Evolutionary conservation across 2,329 filamentous ascomycete genomes (phyloP).

Genomic region (Aspergillus bombycis): DNA sequence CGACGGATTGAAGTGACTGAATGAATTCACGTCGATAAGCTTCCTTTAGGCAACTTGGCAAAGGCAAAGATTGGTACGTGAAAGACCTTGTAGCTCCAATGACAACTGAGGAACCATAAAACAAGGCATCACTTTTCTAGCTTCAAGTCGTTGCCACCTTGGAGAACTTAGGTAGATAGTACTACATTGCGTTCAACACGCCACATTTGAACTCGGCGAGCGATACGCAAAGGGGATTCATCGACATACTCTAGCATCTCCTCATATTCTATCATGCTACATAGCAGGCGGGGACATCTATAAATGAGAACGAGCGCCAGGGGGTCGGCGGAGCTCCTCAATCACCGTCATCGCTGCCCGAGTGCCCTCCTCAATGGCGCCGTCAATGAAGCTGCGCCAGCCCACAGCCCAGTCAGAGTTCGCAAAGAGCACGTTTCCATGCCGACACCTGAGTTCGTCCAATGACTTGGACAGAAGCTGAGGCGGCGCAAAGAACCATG

Average conservation of each 20-base stretch:
- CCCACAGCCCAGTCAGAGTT: slow-evolving; percentile 55
- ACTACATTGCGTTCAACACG: neutral
- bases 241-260: neutral
- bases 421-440: slow-evolving; percentile 52
- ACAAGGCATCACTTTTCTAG: neutral
- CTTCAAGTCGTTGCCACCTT: neutral
- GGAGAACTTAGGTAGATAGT: too few relatives aligned
- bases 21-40: neutral
- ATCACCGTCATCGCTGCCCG: slow-evolving; percentile 37
- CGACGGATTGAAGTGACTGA: neutral
- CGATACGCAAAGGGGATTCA: neutral
- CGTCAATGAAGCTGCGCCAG: slow-evolving; percentile 56
- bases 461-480: slow-evolving; percentile 44
- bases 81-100: neutral
- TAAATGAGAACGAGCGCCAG: neutral
- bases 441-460: slow-evolving; percentile 43
- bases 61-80: neutral
- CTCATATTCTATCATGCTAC: neutral
- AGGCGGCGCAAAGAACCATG: slow-evolving; percentile 47
- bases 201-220: neutral
- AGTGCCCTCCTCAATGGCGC: slow-evolving; percentile 53
- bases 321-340: slow-evolving; percentile 19
- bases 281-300: neutral
- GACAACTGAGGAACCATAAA: neutral
- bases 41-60: neutral